These are phyloP conservation scores for Boletus sp. DNA, from an alignment of 1,284 basidiomycete genomes.

Conservation along the genomic window DNA sequence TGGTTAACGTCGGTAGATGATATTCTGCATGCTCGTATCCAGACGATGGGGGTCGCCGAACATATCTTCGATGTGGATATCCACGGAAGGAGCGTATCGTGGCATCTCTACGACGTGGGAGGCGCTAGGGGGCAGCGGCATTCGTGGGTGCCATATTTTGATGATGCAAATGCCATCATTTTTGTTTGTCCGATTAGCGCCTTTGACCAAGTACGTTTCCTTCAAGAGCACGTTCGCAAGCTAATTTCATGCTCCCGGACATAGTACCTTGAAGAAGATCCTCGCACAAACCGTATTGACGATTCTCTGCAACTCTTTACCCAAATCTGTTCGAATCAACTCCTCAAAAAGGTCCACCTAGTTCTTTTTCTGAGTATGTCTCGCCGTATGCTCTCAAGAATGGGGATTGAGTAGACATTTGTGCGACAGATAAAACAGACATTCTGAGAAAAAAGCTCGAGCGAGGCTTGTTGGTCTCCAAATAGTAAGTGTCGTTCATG, in stretches of 20 bases:
- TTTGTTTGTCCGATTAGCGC: slow-evolving; percentile 84
- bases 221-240: background rate
- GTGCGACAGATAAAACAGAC: slow-evolving; percentile 66
- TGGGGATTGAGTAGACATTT: slow-evolving; percentile 11
- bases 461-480: slow-evolving; percentile 61
- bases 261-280: slow-evolving; percentile 80
- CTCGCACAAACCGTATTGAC: slow-evolving; percentile 75
- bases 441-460: slow-evolving; percentile 66
- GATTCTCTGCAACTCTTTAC: slow-evolving; percentile 81
- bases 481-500: slow-evolving; percentile 56
- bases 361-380: slow-evolving; percentile 73
- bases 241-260: background rate
- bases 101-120: slow-evolving; percentile 80
- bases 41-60: slow-evolving; percentile 80
- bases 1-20: slow-evolving; percentile 51
- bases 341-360: slow-evolving; percentile 73
- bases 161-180: slow-evolving; percentile 82
- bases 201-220: slow-evolving; percentile 64
- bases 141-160: slow-evolving; percentile 79
- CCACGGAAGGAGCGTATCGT: slow-evolving; percentile 68
- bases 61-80: slow-evolving; percentile 71
- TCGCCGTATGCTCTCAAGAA: background rate
- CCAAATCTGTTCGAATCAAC: slow-evolving; percentile 74
- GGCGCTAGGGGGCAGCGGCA: slow-evolving; percentile 81
- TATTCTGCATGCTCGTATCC: slow-evolving; percentile 77